phyloP scores from a whole-genome alignment of 1,284 basidiomycete genomes.

The Ganoderma resinaceum region DNA sequence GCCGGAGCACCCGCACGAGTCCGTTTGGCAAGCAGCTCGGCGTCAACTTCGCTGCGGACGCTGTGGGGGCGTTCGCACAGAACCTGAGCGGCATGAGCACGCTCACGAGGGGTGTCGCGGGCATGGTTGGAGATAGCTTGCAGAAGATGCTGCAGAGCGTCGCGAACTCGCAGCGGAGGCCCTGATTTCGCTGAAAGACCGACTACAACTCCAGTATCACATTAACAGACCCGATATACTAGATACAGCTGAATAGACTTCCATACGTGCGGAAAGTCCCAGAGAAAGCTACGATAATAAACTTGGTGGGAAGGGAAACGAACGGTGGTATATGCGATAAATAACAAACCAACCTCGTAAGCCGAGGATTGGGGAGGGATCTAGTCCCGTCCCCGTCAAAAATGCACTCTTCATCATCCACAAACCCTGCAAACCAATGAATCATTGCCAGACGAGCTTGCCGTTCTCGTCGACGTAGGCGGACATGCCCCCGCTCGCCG shows the following conservation, averaged over 20 bases:
- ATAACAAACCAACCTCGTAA: neutral
- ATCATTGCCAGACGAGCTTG: conserved; percentile 41
- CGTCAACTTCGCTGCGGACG: conserved; percentile 38
- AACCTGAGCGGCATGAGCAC: conserved; percentile 29
- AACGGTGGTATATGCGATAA: conserved; percentile 28
- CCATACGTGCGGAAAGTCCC: conserved; percentile 21
- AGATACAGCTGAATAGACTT: conserved; percentile 27
- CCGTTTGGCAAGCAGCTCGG: conserved; percentile 25
- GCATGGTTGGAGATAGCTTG: conserved; percentile 32
- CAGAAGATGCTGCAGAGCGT: conserved; percentile 29
- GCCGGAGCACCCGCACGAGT: conserved; percentile 36
- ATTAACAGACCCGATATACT: conserved; percentile 13
- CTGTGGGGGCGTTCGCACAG: conserved; percentile 36
- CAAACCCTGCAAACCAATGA: neutral
- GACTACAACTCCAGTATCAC: neutral
- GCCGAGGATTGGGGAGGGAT: neutral
- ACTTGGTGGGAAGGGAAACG: conserved; percentile 1
- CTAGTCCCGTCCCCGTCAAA: neutral
- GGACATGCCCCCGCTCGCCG: conserved; percentile 38
- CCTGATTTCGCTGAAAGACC: neutral
- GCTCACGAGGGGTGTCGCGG: conserved; percentile 28
- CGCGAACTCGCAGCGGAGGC: conserved; percentile 18
- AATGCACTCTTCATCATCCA: neutral
- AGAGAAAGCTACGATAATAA: conserved; percentile 13
- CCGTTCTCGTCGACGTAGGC: conserved; percentile 41